These are phyloP conservation scores for Cornus florida DNA, from an alignment of 148 eudicot genomes.

Conservation along the genomic window DNA sequence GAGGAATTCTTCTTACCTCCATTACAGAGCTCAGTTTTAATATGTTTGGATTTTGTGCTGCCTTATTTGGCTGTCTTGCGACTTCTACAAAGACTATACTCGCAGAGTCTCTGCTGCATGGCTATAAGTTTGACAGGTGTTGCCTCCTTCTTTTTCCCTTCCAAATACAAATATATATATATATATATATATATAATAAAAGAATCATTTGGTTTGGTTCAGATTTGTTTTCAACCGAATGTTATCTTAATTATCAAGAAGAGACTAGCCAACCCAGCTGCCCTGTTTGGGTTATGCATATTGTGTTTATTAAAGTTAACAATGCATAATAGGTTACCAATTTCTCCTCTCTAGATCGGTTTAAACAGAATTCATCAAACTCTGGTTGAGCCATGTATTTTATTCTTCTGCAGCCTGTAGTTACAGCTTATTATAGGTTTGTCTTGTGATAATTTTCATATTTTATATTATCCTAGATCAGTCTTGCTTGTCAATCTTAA, in stretches of 20 bases:
- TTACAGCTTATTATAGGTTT: neutral
- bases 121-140: constrained; percentile 87
- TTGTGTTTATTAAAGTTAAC: neutral
- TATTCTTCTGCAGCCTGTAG: neutral
- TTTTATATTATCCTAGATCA: no score
- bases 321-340: neutral
- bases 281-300: neutral
- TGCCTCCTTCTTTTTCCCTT: neutral
- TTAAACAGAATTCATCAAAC: neutral
- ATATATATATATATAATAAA: neutral
- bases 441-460: neutral
- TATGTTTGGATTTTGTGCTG: constrained; percentile 79
- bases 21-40: constrained; percentile 83
- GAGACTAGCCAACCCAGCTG: no score
- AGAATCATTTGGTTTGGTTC: neutral
- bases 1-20: constrained; percentile 84
- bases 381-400: neutral
- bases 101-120: constrained; percentile 82
- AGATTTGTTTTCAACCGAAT: neutral
- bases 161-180: neutral
- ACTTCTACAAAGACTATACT: constrained; percentile 85
- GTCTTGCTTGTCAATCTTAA: neutral
- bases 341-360: neutral
- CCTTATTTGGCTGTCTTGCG: constrained; percentile 80
- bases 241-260: neutral